phyloP scores from a whole-genome alignment of 1,284 basidiomycete species.

The Leccinum ambiguum region DNA sequence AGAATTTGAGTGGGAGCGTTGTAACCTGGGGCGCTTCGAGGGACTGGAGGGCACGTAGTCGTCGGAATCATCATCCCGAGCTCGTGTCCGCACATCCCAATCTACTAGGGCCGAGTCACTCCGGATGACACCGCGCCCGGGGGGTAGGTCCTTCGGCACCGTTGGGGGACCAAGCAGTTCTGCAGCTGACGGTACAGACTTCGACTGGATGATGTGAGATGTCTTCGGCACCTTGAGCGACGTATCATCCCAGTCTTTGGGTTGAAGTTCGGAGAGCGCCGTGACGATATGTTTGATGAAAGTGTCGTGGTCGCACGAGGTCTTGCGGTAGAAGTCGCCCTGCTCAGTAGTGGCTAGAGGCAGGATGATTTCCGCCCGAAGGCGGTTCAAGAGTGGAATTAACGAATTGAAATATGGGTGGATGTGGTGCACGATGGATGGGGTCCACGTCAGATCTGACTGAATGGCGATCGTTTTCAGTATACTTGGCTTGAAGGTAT shows the following conservation, averaged over 20 bases:
- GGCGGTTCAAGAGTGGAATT: neutral
- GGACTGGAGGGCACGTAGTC: neutral
- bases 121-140: neutral
- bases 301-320: neutral
- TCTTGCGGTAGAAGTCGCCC: neutral
- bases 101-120: neutral
- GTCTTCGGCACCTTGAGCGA: neutral
- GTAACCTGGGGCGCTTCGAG: neutral
- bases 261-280: neutral
- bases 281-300: neutral
- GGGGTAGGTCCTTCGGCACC: neutral
- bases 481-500: neutral
- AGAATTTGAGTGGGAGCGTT: neutral
- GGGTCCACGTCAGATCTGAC: neutral
- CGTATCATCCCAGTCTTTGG: neutral
- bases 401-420: neutral
- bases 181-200: neutral
- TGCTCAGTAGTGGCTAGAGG: neutral
- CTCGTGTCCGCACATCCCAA: neutral
- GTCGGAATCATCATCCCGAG: neutral
- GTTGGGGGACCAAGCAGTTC: neutral
- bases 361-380: neutral
- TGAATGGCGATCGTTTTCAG: constrained; percentile 2
- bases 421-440: neutral
- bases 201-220: neutral